Evolutionary conservation across 805 yeast species (phyloP), one percentile per base, ranked within the genome.

Genomic region (Lipomyces starkeyi): DNA sequence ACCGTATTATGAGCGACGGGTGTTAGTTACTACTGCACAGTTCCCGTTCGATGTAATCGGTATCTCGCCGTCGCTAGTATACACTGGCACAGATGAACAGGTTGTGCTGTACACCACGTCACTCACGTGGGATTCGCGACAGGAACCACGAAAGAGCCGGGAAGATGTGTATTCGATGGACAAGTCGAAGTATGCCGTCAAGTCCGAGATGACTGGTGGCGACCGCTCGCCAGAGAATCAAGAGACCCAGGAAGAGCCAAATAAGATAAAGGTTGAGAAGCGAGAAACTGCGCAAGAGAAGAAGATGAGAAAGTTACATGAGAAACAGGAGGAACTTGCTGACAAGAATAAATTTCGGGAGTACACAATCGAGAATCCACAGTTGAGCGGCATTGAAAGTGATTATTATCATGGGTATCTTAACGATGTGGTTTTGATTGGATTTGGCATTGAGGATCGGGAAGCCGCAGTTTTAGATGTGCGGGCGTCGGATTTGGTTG

Each of bases 371-470:
- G 65, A 61, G 27, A 59, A 65, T 25, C 68, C 63, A 17, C 71
- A 69, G 53, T 49, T 69, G 25, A 52, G 53, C n/a, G 66, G 71
- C 3, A 25, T 68, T 3, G 59, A 58, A 27, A 68, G 72, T 14
- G 72, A 69, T 32, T 69, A 58, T 59, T 69, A 69, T 43, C 72
- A 69, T 52, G 72, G 72, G n/a, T 69, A 69, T 52, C 63, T 69
- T 27, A 67, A 68, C 34, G 72, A 69, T 29, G 61, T 69, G 11
- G 60, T 69, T 11, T 60, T 69, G 40, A 64, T 69, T 32, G 60
- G 65, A 11, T 69, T 69, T 58, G 72, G 71, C 20, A 69, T 69
- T 20, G 71, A 69, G 14, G 72, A 69, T 55, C 32, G 60, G 37
- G 72, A 69, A 37, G 57, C 70, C 8, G 72, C 72, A 9, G 65